phyloP scores from a whole-genome alignment of 495 filamentous ascomycete species.

The Apiosordaria backusii region DNA sequence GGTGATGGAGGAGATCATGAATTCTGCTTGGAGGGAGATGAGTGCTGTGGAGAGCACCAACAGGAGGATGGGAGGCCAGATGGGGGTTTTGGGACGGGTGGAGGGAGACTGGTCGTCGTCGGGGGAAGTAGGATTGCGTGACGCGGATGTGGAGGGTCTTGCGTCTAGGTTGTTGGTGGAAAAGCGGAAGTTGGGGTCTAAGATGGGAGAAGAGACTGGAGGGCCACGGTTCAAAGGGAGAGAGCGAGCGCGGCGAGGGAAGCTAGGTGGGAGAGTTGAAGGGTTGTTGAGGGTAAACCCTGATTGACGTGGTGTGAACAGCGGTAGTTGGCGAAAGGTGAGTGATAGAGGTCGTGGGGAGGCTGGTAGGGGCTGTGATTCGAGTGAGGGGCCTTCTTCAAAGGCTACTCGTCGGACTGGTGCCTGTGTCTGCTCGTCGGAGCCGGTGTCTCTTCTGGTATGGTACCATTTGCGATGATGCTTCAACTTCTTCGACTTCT shows the following conservation, averaged over 20 bases:
- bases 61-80: neutral
- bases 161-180: neutral
- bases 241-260: neutral
- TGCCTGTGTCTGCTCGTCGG: neutral
- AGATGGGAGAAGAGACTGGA: neutral
- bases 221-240: neutral
- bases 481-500: neutral
- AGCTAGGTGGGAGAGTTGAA: neutral
- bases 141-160: neutral
- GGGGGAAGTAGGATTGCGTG: conserved; percentile 12
- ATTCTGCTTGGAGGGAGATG: conserved; percentile 84
- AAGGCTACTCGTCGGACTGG: neutral
- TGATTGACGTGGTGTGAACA: neutral
- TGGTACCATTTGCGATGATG: neutral
- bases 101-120: conserved; percentile 8
- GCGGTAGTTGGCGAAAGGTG: neutral
- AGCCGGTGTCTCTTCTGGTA: neutral
- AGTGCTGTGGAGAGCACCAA: conserved; percentile 72
- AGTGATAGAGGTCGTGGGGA: neutral
- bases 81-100: neutral
- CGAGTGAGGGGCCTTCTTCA: neutral
- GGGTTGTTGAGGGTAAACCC: neutral
- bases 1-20: conserved; percentile 77
- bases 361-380: neutral
- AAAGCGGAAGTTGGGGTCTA: neutral